Conservation (phyloP, 2,329 filamentous ascomycete genomes). For the Fusarium hainanense region DNA sequence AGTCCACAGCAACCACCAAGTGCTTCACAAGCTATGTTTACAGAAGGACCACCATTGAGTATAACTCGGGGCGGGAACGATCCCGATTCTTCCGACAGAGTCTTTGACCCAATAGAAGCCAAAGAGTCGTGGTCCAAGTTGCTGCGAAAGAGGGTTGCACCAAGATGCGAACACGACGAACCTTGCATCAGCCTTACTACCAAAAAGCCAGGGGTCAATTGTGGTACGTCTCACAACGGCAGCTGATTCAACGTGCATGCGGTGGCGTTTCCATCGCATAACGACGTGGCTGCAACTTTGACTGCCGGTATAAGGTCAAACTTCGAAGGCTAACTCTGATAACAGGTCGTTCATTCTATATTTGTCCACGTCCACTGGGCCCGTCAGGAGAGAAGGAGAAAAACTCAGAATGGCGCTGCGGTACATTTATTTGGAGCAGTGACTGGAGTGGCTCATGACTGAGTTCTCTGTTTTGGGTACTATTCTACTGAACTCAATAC, state of each 20-base stretch:
- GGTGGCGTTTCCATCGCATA: conserved; percentile 22
- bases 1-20: background rate
- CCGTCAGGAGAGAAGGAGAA: conserved; percentile 87
- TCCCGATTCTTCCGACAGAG: conserved; percentile 50
- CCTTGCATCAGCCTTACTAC: conserved; percentile 85
- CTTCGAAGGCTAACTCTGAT: conserved; percentile 32
- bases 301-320: background rate
- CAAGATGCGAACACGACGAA: conserved; percentile 88
- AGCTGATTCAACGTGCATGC: conserved; percentile 10
- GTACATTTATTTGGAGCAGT: conserved; percentile 81
- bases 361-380: conserved; percentile 78
- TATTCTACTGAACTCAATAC: background rate
- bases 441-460: conserved; percentile 60
- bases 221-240: conserved; percentile 58
- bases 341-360: conserved; percentile 70
- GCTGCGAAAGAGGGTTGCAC: conserved; percentile 77
- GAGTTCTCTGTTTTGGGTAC: background rate
- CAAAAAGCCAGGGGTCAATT: conserved; percentile 90
- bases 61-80: conserved; percentile 4
- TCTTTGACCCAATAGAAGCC: conserved; percentile 75
- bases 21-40: background rate
- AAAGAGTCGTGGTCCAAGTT: conserved; percentile 90
- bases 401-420: conserved; percentile 86
- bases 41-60: conserved; percentile 2
- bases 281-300: conserved; percentile 6